These are phyloP conservation scores for Botrytis medusae DNA, from an alignment of 2,329 filamentous ascomycete species.

Conservation along the genomic window DNA sequence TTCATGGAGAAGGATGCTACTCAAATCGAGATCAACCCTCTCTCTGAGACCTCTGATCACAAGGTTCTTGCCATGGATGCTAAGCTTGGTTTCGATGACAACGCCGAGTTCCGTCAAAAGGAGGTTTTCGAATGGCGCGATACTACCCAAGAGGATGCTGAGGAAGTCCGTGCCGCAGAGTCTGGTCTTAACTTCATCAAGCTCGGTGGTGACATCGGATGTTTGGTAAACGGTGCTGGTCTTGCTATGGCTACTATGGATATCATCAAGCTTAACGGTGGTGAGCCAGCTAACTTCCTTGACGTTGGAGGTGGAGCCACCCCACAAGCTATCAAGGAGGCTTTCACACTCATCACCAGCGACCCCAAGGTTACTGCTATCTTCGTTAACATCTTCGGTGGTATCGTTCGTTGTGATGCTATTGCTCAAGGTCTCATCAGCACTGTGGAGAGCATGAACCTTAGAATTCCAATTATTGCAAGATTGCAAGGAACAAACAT, in stretches of 20 bases:
- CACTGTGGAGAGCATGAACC: slow-evolving; percentile 90
- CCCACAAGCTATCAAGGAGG: slow-evolving; percentile 92
- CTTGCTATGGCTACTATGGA: slow-evolving; percentile 99
- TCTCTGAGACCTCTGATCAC: slow-evolving; percentile 97
- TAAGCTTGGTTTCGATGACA: slow-evolving; percentile 98
- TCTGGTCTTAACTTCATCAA: slow-evolving; percentile 99
- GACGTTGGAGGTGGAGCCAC: slow-evolving; percentile 98
- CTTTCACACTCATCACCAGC: slow-evolving; percentile 97
- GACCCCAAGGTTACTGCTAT: slow-evolving; percentile 98
- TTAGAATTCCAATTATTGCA: slow-evolving; percentile 95
- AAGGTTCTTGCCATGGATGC: slow-evolving; percentile 99
- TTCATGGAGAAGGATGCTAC: slow-evolving; percentile 98
- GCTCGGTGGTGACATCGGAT: slow-evolving; percentile 98
- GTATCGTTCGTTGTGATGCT: slow-evolving; percentile 96
- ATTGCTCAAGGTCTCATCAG: slow-evolving; percentile 96
- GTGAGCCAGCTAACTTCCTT: slow-evolving; percentile 94
- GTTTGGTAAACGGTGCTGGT: slow-evolving; percentile 97
- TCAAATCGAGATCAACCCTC: slow-evolving; percentile 99
- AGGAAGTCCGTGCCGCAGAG: slow-evolving; percentile 95
- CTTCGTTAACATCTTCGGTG: slow-evolving; percentile 99
- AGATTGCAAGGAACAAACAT: slow-evolving; percentile 98
- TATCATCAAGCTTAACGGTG: slow-evolving; percentile 99
- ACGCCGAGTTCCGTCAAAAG: slow-evolving; percentile 97
- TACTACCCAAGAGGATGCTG: slow-evolving; percentile 90
- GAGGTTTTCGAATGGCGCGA: slow-evolving; percentile 94